These are phyloP conservation scores for Fraxinus floribunda DNA, from an alignment of 305 asterid genomes.

Conservation along the genomic window DNA sequence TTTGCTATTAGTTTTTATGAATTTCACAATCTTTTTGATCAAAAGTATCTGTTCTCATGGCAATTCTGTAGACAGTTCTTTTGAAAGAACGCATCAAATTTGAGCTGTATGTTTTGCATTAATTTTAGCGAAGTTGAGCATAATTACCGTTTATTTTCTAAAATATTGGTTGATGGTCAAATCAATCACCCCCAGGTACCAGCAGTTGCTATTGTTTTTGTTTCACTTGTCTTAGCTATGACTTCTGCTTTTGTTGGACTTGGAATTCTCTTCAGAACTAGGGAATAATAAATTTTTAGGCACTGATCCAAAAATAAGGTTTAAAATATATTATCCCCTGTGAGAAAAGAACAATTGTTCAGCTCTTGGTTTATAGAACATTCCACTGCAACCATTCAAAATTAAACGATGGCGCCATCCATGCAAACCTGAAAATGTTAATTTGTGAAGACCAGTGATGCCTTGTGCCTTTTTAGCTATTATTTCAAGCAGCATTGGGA, in stretches of 20 bases:
- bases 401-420: slow-evolving; percentile 47
- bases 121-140: slow-evolving; percentile 14
- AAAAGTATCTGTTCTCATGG: slow-evolving; percentile 6
- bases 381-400: slow-evolving; percentile 31
- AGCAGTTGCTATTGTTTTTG: slow-evolving; percentile 36
- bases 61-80: neutral
- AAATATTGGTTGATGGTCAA: slow-evolving; percentile 30
- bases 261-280: slow-evolving; percentile 33
- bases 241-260: slow-evolving; percentile 34
- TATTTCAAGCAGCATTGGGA: slow-evolving; percentile 62
- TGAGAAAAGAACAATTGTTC: slow-evolving; percentile 30
- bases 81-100: slow-evolving; percentile 12
- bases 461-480: slow-evolving; percentile 57
- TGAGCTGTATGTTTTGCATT: slow-evolving; percentile 16
- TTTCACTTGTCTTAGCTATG: slow-evolving; percentile 34
- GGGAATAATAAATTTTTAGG: slow-evolving; percentile 47
- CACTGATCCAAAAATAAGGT: slow-evolving; percentile 37
- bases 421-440: slow-evolving; percentile 56
- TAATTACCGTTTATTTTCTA: slow-evolving; percentile 26
- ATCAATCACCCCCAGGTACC: slow-evolving; percentile 51
- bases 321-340: slow-evolving; percentile 41
- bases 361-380: slow-evolving; percentile 24
- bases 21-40: slow-evolving; percentile 9
- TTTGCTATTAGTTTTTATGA: neutral
- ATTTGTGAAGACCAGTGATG: slow-evolving; percentile 50